These are phyloP conservation scores for Trichosanthes truncata DNA, from an alignment of 306 rosid species.

Conservation along the genomic window DNA sequence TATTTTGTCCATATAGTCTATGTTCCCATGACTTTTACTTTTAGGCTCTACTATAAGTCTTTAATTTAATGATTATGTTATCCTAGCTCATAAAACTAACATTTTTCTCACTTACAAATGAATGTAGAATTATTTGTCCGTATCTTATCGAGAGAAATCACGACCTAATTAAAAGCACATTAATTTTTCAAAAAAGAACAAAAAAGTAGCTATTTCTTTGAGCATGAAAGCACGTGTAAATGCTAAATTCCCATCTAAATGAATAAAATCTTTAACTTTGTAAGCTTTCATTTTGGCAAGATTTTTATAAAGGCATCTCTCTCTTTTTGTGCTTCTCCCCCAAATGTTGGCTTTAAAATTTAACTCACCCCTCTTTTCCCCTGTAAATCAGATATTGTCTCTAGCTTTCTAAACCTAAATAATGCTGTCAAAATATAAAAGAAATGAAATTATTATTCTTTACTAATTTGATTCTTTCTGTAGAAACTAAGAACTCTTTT, in stretches of 20 bases:
- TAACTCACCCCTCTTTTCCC: not conserved
- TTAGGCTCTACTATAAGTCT: no score
- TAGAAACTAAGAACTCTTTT: not conserved
- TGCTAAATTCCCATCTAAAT: not conserved
- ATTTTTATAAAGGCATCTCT: not conserved
- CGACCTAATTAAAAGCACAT: not conserved
- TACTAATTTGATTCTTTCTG: not conserved
- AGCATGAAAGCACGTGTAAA: not conserved
- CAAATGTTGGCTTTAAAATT: not conserved
- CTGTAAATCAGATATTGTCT: not conserved
- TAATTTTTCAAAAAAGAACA: not conserved
- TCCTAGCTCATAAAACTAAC: no score
- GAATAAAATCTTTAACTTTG: not conserved
- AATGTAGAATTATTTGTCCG: no score
- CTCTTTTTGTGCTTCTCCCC: not conserved
- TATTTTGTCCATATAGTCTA: no score
- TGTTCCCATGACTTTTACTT: no score
- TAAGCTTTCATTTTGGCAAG: not conserved
- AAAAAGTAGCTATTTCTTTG: not conserved
- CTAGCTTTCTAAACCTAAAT: not conserved
- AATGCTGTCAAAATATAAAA: not conserved
- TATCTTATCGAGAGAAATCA: no score
- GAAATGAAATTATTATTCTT: not conserved
- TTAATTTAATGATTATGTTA: no score
- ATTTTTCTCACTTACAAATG: no score